phyloP scores from a whole-genome alignment of 495 filamentous ascomycete species.

The Podospora appendiculata region DNA sequence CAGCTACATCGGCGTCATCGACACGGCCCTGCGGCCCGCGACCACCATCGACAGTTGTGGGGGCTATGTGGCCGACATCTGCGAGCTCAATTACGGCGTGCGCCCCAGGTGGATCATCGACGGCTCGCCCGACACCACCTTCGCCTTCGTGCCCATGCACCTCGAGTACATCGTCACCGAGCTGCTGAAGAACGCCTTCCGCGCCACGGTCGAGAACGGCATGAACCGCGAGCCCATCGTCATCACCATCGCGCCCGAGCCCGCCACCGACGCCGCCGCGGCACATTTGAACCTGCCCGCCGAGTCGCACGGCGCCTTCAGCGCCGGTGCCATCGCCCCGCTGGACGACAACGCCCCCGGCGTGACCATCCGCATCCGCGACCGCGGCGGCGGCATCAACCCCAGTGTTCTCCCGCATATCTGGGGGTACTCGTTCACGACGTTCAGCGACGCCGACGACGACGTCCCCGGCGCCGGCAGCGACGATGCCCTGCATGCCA shows the following conservation, averaged over 20 bases:
- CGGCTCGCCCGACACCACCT: constrained; percentile 70
- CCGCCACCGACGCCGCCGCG: constrained; percentile 49
- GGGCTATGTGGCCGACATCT: constrained; percentile 87
- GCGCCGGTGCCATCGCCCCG: constrained; percentile 39
- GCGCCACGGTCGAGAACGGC: constrained; percentile 78
- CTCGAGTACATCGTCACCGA: constrained; percentile 96
- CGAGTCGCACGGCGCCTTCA: constrained; percentile 41
- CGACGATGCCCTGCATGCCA: constrained; percentile 61
- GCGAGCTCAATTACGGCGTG: constrained; percentile 91
- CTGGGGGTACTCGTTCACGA: constrained; percentile 95
- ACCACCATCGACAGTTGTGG: constrained; percentile 73
- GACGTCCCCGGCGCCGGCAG: constrained; percentile 26
- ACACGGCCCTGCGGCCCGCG: constrained; percentile 80
- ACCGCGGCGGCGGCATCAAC: constrained; percentile 86
- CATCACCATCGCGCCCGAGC: constrained; percentile 85
- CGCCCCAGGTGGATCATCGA: constrained; percentile 74
- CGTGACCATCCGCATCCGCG: constrained; percentile 90
- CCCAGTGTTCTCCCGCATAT: constrained; percentile 77
- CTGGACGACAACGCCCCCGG: constrained; percentile 64
- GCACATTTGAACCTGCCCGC: constrained; percentile 75
- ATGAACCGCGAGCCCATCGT: constrained; percentile 75
- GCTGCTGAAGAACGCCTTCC: constrained; percentile 92
- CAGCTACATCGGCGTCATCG: constrained; percentile 92
- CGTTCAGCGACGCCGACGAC: constrained; percentile 66
- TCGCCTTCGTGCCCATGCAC: constrained; percentile 91